These are phyloP conservation scores for Neophaeococcomyces aloes DNA, from an alignment of 2,329 filamentous ascomycete species.

Conservation along the genomic window DNA sequence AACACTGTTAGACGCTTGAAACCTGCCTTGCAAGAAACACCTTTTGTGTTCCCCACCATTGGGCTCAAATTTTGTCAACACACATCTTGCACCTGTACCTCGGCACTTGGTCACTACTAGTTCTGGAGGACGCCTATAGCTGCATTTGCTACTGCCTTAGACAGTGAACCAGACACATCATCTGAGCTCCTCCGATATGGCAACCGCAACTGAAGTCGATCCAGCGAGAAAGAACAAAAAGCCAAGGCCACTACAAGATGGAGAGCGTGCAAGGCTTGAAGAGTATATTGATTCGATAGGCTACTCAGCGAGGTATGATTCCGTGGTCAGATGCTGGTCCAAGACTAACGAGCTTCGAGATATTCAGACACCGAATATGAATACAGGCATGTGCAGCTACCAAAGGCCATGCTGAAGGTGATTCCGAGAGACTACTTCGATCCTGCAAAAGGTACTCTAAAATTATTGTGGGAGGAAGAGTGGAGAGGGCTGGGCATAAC, in stretches of 20 bases:
- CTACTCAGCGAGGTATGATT: conserved; percentile 71
- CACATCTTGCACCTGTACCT: neutral
- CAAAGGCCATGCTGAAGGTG: conserved; percentile 94
- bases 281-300: conserved; percentile 91
- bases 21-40: neutral
- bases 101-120: too few relatives aligned
- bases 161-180: neutral
- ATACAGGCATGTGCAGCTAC: conserved; percentile 94
- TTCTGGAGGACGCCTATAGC: too few relatives aligned
- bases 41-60: neutral
- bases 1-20: neutral
- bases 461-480: conserved; percentile 95
- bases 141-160: too few relatives aligned
- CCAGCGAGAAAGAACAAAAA: conserved; percentile 74
- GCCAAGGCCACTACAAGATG: conserved; percentile 67
- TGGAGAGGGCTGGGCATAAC: conserved; percentile 96
- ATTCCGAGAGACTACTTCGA: conserved; percentile 96
- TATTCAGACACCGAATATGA: conserved; percentile 90
- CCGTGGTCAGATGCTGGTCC: neutral
- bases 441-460: conserved; percentile 76
- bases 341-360: conserved; percentile 37
- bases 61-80: too few relatives aligned
- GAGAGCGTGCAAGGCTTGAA: conserved; percentile 72
- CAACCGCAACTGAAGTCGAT: conserved; percentile 54
- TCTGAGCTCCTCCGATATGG: conserved; percentile 1